Evolutionary conservation across 805 yeast species (phyloP), one percentile per base, ranked within the genome.

Genomic region (Yamadazyma takamatsuzukensis): DNA sequence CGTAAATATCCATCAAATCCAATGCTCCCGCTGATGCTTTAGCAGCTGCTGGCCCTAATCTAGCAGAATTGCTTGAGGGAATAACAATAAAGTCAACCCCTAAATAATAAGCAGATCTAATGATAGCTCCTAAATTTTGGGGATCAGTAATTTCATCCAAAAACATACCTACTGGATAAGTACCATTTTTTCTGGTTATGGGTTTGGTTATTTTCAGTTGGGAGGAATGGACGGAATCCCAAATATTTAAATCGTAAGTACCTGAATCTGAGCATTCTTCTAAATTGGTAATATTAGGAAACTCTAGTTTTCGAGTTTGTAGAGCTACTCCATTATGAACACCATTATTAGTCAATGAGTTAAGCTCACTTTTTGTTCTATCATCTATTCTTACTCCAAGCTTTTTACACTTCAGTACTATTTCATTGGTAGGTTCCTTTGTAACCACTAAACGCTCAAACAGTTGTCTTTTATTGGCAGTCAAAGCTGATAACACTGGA

Each of bases 1-100:
- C 66, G 51, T 66, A 82, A 3, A 88, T 67, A 4, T 79, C 77
- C 52, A 85, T 54, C 39, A 76, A 70, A 48, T 88, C 97, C 36
- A 83, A 61, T 0, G 96, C 87, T 13, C 97, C 97, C 4, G 86
- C 82, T 7, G 93, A 75, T 0, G 93, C 76, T 53, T 88, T 89
- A 16, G 80, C 73, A 2, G 87, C 89, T 0, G 74, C 80, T 0
- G 95, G 87, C 0, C 90, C 76, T 37, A 88, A 54, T 12, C 80
- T 74, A 1, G 96, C 85, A 46, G 84, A 74, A 49, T 84, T 81
- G 31, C 72, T 73, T 21, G 74, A 77, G 2, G 94, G 81, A 26
- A 81, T 59, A 1, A 82, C 76, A 5, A 86, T 61, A 48, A 85
- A 83, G 56, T 88, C 95, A 2, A 71, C 95, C 6, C 96, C 96